Conservation (phyloP, 306 rosid species). For the Vigna radiata region DNA sequence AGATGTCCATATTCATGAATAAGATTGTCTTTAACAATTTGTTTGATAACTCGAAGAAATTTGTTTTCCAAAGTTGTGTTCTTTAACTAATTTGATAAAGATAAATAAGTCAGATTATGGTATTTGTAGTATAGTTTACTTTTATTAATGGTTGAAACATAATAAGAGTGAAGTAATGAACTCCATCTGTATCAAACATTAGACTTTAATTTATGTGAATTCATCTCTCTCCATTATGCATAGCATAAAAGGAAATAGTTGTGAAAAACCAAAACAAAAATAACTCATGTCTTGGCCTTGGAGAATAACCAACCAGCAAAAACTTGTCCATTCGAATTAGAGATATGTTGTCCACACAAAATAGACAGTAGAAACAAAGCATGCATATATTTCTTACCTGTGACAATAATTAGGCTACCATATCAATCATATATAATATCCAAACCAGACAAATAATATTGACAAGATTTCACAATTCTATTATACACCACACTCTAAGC, state of each 20-base stretch:
- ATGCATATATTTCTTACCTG: constrained; percentile 18
- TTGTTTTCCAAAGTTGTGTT: no score
- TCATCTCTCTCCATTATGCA: no score
- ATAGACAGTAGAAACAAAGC: constrained; percentile 33
- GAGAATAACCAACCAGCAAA: constrained; percentile 30
- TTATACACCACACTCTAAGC: constrained; percentile 41
- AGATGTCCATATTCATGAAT: background rate
- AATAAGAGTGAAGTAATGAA: no score
- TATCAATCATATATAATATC: constrained; percentile 39
- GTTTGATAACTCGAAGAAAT: no score
- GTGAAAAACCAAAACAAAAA: constrained; percentile 30
- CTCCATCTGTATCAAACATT: no score
- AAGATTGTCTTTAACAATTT: background rate
- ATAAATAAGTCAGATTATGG: no score
- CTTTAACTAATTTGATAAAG: no score
- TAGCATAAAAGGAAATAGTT: no score
- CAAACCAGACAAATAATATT: constrained; percentile 42
- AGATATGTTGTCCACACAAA: constrained; percentile 57
- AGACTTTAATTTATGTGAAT: no score
- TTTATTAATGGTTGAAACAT: no score
- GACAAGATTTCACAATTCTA: constrained; percentile 46
- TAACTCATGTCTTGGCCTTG: constrained; percentile 21
- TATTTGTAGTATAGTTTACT: no score
- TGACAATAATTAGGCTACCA: constrained; percentile 29
- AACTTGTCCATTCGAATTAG: constrained; percentile 33